Base-by-base conservation (phyloP, 345 rosid genomes). In the Viola odorata region DNA sequence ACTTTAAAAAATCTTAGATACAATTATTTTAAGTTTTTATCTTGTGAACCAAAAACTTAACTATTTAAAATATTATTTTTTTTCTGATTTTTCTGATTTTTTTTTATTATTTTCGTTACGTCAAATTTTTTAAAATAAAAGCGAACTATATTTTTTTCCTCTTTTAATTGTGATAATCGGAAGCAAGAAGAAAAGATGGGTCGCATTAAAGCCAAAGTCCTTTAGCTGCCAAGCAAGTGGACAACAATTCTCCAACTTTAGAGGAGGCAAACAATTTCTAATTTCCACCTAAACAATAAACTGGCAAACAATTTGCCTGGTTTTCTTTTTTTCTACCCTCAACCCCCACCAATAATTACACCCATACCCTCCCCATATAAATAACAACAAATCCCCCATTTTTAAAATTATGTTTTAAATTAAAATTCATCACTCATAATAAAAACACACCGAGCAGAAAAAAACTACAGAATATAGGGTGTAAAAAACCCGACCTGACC, bases 181-280 rank as follows among this genome's bases (percentile, higher is more conserved):
- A 45, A 45, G 48, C 48, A 23, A 47, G 7, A 10, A 9, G 13
- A 47, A 14, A 47, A 47, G 13, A 47, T 7, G 13, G 13, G 12
- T n/a, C 51, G 14, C 51, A 45, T 36, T 45, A 59, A 59, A 11
- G 39, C n/a, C n/a, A n/a, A n/a, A n/a, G 3, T 1, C n/a, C n/a
- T n/a, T n/a, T n/a, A n/a, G 0, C 12, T 11, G 5, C 10, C 2
- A 39, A 53, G 42, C 59, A 44, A 63, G 58, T 53, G 67, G 53
- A 64, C 68, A 15, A 15, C 36, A 64, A 6, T 48, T 38, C 38
- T 55, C 60, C 68, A 55, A 15, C 44, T 37, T 37, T 14, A 45
- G 40, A 13, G 41, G 32, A 13, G 41, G 32, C 41, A 17, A 50
- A 38, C 13, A 36, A 23, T 23, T 2, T 23, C 32, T 23, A 23